These are phyloP conservation scores for Nigrospora sphaerica DNA, from an alignment of 2,329 filamentous ascomycete genomes.

Conservation along the genomic window DNA sequence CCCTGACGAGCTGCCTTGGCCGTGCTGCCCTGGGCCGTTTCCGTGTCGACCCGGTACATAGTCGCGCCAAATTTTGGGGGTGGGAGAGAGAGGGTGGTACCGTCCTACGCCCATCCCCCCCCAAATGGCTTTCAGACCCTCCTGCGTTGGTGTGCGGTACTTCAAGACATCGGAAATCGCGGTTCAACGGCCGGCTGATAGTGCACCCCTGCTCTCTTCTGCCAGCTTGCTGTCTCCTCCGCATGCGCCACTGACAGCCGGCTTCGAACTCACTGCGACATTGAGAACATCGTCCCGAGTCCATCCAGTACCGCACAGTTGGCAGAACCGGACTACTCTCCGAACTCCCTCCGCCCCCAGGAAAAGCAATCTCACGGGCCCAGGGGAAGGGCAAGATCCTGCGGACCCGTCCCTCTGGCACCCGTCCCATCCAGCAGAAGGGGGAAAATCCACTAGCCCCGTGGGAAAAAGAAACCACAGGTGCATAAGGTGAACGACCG, in stretches of 20 bases:
- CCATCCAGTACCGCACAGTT: neutral
- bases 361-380: neutral
- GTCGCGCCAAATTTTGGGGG: neutral
- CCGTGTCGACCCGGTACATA: neutral
- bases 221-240: neutral
- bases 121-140: neutral
- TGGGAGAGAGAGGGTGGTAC: no score
- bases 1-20: neutral
- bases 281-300: neutral
- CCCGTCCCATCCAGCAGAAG: neutral
- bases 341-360: neutral
- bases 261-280: neutral
- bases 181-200: conserved; percentile 1
- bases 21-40: neutral
- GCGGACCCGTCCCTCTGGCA: neutral
- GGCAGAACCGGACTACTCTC: neutral
- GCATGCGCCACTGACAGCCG: neutral
- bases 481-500: conserved; percentile 1
- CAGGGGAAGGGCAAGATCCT: neutral
- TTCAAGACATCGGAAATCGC: conserved; percentile 1
- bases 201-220: neutral
- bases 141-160: neutral
- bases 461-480: conserved; percentile 5
- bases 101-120: neutral
- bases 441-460: conserved; percentile 4